Base-by-base conservation (phyloP, 1,139 yeast genomes). In the Diutina sp. region DNA sequence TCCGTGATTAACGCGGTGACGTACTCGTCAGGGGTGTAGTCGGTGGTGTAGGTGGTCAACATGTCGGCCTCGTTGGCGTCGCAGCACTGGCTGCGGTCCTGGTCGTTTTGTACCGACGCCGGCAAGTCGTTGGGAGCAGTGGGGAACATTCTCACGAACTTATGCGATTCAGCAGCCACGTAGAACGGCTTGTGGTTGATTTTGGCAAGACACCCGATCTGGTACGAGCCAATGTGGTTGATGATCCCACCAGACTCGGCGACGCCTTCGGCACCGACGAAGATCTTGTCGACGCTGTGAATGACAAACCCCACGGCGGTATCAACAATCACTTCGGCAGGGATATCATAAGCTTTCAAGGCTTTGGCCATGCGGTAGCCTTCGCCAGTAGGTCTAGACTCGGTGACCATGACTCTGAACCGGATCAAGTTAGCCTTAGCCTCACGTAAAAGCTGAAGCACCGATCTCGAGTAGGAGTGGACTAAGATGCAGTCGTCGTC, bases 161-260 rank as follows among this genome's bases (percentile, higher is more conserved):
- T 95, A 70, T 95, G 99, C 38, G 93, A 81, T 69, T 95, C 99
- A 0, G 97, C 87, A 9, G 90, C 95, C 55, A 90, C 98, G 65
- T 93, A 95, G 58, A 95, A 82, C 12, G 99, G 99, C 67, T 90
- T 91, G 67, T 90, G 87, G 59, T 95, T 88, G 59, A 87, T 84
- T 63, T 88, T 86, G 5, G 99, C 97, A 61, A 95, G 73, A 57
- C 95, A 95, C 30, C 98, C 97, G 56, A 93, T 86, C 65, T 95
- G 97, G 69, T 90, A 93, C 1, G 96, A 85, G 3, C 99, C 99
- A 61, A 95, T 87, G 66, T 91, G 95, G 69, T 93, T 93, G 63
- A 93, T 91, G 56, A 95, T 90, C 46, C 99, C 99, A 58, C 99
- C 99, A 68, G 95, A 87, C 74, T 93, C 99, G 2, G 97, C 96